phyloP scores from a whole-genome alignment of 495 filamentous ascomycete genomes.

The Podospora pseudopauciseta region DNA sequence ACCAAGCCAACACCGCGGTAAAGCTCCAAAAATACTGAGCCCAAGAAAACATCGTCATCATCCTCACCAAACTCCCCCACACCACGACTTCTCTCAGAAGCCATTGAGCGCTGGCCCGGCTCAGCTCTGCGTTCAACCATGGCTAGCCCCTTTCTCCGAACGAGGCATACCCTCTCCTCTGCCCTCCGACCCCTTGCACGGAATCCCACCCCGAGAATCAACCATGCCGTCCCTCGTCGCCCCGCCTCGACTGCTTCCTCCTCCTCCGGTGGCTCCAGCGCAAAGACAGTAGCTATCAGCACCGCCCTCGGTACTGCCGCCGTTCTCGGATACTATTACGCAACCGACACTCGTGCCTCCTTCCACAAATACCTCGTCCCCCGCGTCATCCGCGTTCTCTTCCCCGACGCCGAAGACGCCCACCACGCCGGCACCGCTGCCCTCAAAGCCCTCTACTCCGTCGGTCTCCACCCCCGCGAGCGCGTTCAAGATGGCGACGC shows the following conservation, averaged over 20 bases:
- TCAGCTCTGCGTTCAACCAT: conserved; percentile 32
- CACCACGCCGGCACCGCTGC: conserved; percentile 70
- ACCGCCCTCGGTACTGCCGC: conserved; percentile 45
- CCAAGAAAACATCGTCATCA: conserved; percentile 12
- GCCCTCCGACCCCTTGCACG: conserved; percentile 30
- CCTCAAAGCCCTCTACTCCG: conserved; percentile 63
- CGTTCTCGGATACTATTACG: conserved; percentile 62
- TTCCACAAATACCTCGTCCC: conserved; percentile 79
- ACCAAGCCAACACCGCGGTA: neutral
- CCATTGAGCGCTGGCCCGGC: conserved; percentile 42
- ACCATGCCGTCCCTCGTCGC: conserved; percentile 24
- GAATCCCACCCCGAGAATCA: conserved; percentile 12
- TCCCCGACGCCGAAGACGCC: conserved; percentile 84
- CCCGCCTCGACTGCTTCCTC: conserved; percentile 36
- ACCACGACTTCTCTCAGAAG: conserved; percentile 12
- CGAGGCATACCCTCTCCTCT: conserved; percentile 29
- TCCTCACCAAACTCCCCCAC: conserved; percentile 7
- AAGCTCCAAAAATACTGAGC: neutral
- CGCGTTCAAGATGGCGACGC: conserved; percentile 36
- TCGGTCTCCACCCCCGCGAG: conserved; percentile 73
- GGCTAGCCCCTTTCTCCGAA: conserved; percentile 36
- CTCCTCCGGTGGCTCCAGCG: conserved; percentile 12
- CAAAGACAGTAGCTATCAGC: conserved; percentile 52
- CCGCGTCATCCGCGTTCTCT: conserved; percentile 65
- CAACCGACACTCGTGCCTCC: conserved; percentile 86